Conservation (phyloP, 495 filamentous ascomycete genomes). For the Penicillium waksmanii region DNA sequence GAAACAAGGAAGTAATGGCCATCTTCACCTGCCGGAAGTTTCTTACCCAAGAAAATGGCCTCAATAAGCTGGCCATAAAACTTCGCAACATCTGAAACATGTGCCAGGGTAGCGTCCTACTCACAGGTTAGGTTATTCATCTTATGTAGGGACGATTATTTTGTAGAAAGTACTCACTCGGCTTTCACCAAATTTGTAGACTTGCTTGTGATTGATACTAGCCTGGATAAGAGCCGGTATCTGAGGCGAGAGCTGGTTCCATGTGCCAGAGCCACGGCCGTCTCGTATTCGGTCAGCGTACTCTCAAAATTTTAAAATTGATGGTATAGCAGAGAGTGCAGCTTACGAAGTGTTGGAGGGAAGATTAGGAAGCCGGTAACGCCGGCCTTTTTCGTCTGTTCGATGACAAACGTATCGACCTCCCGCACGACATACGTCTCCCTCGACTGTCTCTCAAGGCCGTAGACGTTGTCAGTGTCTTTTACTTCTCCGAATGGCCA, state of each 20-base stretch:
- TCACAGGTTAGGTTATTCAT: neutral
- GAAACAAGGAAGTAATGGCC: conserved; percentile 9
- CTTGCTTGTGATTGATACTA: conserved; percentile 1
- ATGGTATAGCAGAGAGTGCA: neutral
- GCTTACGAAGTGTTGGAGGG: conserved; percentile 10
- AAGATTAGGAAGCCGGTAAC: conserved; percentile 7
- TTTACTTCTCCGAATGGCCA: conserved; percentile 12
- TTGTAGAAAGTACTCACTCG: conserved; percentile 1
- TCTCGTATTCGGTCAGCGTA: neutral
- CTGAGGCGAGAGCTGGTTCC: conserved; percentile 10
- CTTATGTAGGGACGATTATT: neutral
- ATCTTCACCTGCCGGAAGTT: neutral
- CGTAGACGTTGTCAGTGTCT: conserved; percentile 14
- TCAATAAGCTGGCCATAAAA: conserved; percentile 13
- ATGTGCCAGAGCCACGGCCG: conserved; percentile 1
- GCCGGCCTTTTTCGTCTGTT: conserved; percentile 7
- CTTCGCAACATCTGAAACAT: conserved; percentile 12
- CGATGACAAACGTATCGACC: conserved; percentile 12
- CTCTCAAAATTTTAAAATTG: neutral
- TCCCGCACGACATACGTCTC: conserved; percentile 13
- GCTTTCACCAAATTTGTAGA: conserved; percentile 5
- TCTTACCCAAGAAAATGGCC: conserved; percentile 3
- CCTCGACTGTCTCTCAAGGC: conserved; percentile 11
- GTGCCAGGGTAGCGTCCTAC: conserved; percentile 2
- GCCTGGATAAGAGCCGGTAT: conserved; percentile 8